These are phyloP conservation scores for Pichia terricola DNA, from an alignment of 1,139 yeast genomes.

Conservation along the genomic window DNA sequence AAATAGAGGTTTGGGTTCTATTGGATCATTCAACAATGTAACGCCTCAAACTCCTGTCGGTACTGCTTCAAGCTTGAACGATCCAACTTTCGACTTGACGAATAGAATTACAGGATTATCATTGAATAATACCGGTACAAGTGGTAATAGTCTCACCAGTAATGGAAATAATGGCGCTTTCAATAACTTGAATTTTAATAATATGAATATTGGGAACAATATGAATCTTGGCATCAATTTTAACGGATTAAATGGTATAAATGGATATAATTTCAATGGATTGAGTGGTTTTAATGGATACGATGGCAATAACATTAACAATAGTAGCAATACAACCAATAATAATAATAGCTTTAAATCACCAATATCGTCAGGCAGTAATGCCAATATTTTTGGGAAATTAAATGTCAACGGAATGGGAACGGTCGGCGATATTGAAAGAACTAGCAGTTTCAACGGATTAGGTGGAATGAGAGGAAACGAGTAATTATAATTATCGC, in stretches of 20 bases:
- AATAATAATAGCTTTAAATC: no score
- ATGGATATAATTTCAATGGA: conserved; percentile 1
- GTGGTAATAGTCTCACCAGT: conserved; percentile 4
- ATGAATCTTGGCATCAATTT: not conserved
- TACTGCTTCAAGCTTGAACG: not conserved
- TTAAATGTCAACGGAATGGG: not conserved
- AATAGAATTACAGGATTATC: conserved; percentile 20
- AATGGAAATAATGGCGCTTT: not conserved
- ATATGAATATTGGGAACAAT: not conserved
- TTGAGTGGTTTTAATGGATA: conserved; percentile 1
- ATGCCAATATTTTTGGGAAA: not conserved
- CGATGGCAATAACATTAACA: no score
- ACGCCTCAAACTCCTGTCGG: not conserved
- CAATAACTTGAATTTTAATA: not conserved
- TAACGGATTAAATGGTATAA: conserved; percentile 4
- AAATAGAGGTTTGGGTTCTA: not conserved
- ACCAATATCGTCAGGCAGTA: no score
- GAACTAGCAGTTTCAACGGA: no score
- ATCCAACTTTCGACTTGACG: conserved; percentile 15
- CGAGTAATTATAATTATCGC: no score
- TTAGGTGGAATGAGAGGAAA: no score
- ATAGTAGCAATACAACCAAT: not conserved
- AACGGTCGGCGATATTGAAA: no score
- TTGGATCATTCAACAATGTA: not conserved
- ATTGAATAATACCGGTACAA: conserved; percentile 11